Percentiles rank a stretch among this genome's conserved stretches.
Evolutionary conservation across 2,329 filamentous ascomycete species (phyloP).

Genomic region (Chrysoporthe cubensis): DNA sequence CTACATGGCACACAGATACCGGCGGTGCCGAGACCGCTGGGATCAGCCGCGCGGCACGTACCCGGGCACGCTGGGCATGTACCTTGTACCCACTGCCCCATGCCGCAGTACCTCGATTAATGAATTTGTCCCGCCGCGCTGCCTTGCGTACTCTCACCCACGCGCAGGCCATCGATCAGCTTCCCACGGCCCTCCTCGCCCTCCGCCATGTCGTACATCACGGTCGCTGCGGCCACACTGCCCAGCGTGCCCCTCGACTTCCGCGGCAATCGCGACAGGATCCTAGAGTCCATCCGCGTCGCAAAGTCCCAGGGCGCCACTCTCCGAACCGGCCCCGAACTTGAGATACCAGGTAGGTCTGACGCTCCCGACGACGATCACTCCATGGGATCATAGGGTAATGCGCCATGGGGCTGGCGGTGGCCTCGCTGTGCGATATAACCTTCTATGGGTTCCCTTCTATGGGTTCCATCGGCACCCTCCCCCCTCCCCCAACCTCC

Average conservation of each 20-base stretch:
- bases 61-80: too few species aligned
- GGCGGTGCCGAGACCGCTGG: too few species aligned
- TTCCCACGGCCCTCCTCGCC: neutral
- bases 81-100: too few species aligned
- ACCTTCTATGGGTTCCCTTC: too few species aligned
- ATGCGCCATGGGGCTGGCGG: neutral
- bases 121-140: neutral
- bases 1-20: too few species aligned
- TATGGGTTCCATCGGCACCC: neutral
- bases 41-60: too few species aligned
- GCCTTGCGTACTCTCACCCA: neutral
- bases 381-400: neutral
- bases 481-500: neutral
- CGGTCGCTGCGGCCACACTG: conserved; percentile 42
- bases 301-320: conserved; percentile 66
- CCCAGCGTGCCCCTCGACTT: conserved; percentile 58
- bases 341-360: conserved; percentile 39
- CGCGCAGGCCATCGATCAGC: too few species aligned
- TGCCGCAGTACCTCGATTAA: too few species aligned
- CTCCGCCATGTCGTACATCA: conserved; percentile 37
- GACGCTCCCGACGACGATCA: neutral
- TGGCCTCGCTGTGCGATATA: neutral
- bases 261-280: conserved; percentile 65
- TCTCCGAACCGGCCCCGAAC: conserved; percentile 61
- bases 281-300: conserved; percentile 62